Conservation (phyloP, 1,284 basidiomycete genomes). For the Erythrobasidium hasegawianum region DNA sequence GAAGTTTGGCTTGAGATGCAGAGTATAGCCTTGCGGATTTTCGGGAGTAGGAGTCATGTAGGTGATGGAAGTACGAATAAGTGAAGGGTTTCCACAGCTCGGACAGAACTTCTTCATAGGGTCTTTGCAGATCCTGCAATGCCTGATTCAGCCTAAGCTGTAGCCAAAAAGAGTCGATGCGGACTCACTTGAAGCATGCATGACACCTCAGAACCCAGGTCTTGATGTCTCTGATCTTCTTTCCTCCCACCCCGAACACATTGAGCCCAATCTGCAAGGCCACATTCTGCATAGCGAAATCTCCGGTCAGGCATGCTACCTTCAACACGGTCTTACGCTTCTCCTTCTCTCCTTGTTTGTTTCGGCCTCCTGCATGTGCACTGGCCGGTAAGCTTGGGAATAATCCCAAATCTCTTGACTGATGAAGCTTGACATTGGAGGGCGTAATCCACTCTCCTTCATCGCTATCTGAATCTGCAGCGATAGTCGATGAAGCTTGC, state of each 20-base stretch:
- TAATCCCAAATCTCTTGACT: slow-evolving; percentile 76
- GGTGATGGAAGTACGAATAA: slow-evolving; percentile 85
- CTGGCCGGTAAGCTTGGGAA: slow-evolving; percentile 48
- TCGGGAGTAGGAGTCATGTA: slow-evolving; percentile 55
- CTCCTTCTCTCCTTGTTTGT: slow-evolving; percentile 6
- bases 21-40: slow-evolving; percentile 57
- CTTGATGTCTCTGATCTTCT: slow-evolving; percentile 83
- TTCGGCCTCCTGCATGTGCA: slow-evolving; percentile 32
- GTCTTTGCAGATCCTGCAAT: slow-evolving; percentile 87
- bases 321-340: slow-evolving; percentile 50
- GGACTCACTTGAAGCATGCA: slow-evolving; percentile 93
- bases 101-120: slow-evolving; percentile 94
- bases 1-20: slow-evolving; percentile 92
- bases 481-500: background rate
- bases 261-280: slow-evolving; percentile 90
- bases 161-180: background rate
- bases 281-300: slow-evolving; percentile 99
- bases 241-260: slow-evolving; percentile 86
- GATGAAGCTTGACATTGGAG: slow-evolving; percentile 77
- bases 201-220: slow-evolving; percentile 96
- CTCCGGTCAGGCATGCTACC: slow-evolving; percentile 87
- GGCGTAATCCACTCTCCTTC: slow-evolving; percentile 99
- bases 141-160: slow-evolving; percentile 24
- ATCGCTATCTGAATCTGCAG: slow-evolving; percentile 51
- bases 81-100: slow-evolving; percentile 88